phyloP scores from a whole-genome alignment of 352 stramenopile species.

The Globisporangium paroecandrum region DNA sequence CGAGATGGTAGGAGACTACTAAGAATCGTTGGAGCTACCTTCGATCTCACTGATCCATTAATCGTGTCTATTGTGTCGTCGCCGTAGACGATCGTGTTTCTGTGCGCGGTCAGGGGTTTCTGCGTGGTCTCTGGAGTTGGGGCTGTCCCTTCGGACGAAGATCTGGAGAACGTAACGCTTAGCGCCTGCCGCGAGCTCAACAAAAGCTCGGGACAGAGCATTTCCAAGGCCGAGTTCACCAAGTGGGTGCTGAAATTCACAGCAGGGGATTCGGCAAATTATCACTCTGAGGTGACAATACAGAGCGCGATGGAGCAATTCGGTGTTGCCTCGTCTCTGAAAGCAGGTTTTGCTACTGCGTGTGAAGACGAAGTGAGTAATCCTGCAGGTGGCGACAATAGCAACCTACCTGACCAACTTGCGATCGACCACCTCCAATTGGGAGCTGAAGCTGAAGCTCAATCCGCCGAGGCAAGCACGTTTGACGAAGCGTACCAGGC shows the following conservation, averaged over 20 bases:
- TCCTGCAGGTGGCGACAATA: neutral
- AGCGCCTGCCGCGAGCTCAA: conserved; percentile 58
- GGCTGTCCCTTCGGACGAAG: conserved; percentile 46
- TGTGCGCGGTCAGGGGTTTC: conserved; percentile 52
- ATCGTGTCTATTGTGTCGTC: neutral
- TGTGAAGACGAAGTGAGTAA: neutral
- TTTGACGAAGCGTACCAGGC: neutral
- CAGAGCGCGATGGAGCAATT: conserved; percentile 14
- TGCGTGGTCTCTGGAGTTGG: conserved; percentile 47
- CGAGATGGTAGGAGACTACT: conserved; percentile 43
- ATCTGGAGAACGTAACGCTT: conserved; percentile 51
- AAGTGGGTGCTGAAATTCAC: conserved; percentile 46
- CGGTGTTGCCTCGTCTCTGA: neutral
- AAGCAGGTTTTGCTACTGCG: neutral
- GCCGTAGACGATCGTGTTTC: conserved; percentile 56
- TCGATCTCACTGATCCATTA: neutral
- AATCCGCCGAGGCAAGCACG: neutral
- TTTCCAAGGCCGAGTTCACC: conserved; percentile 60
- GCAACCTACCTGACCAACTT: neutral
- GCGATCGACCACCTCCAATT: neutral
- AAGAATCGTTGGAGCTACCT: neutral
- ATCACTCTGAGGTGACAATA: conserved; percentile 3
- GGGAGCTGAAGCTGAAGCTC: neutral
- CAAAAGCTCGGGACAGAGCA: conserved; percentile 49
- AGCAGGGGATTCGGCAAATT: neutral